A percentile compares a stretch with the other conserved stretches of the same genome.
These are phyloP conservation scores for Fusarium mexicanum DNA, from an alignment of 2,329 filamentous ascomycete genomes.

Conservation along the genomic window DNA sequence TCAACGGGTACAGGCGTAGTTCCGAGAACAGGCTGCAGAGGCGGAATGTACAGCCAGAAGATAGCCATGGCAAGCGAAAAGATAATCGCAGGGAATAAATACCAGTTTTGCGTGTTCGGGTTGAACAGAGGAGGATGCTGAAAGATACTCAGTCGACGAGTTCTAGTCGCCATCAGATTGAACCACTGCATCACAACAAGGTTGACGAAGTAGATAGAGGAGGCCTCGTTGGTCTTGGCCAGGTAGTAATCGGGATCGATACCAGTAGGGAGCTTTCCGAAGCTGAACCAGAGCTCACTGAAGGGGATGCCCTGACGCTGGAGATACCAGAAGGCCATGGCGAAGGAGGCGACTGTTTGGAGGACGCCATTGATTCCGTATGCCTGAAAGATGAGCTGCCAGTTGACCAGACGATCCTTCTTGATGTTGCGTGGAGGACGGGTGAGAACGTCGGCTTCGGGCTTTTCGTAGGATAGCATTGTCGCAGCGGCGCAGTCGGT, in stretches of 20 bases:
- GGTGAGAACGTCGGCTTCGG: constrained; percentile 78
- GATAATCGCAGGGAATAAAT: constrained; percentile 74
- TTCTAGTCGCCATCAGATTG: constrained; percentile 76
- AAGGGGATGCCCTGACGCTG: constrained; percentile 72
- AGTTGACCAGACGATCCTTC: constrained; percentile 78
- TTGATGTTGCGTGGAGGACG: constrained; percentile 65
- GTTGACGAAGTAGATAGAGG: constrained; percentile 82
- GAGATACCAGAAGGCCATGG: constrained; percentile 75
- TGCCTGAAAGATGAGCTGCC: constrained; percentile 75
- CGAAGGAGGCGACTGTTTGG: constrained; percentile 68
- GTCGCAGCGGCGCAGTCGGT: constrained; percentile 80
- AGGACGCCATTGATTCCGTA: constrained; percentile 77
- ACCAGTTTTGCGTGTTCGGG: constrained; percentile 71
- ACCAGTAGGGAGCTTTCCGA: constrained; percentile 62
- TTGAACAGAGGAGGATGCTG: constrained; percentile 77
- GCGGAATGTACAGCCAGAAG: constrained; percentile 75
- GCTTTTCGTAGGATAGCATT: constrained; percentile 78
- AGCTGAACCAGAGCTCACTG: constrained; percentile 72
- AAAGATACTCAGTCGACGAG: constrained; percentile 72
- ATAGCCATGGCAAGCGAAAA: constrained; percentile 76
- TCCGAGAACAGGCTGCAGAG: constrained; percentile 67
- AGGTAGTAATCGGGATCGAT: constrained; percentile 65
- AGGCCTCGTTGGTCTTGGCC: constrained; percentile 69
- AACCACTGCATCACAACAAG: constrained; percentile 86
- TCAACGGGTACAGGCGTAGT: constrained; percentile 74